A percentile compares a stretch with the other conserved stretches of the same genome.
phyloP scores from a whole-genome alignment of 2,329 filamentous ascomycete genomes.

The Madurella fahalii region DNA sequence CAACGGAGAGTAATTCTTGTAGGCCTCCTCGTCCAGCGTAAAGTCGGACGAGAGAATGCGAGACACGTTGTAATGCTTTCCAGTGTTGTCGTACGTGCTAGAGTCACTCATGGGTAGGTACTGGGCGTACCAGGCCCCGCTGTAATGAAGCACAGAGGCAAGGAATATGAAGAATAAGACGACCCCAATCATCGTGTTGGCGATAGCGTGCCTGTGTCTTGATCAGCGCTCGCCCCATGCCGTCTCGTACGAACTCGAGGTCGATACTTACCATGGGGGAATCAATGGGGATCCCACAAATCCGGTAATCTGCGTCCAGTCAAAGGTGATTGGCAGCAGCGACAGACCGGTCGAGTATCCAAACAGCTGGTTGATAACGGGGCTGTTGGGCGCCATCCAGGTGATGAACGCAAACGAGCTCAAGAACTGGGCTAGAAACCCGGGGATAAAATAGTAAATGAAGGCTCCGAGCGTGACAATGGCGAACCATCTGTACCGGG shows the following conservation, averaged over 20 bases:
- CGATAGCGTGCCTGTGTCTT: conserved; percentile 57
- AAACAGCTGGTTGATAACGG: conserved; percentile 68
- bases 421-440: conserved; percentile 64
- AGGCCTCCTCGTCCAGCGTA: conserved; percentile 59
- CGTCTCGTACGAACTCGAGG: neutral
- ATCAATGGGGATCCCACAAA: conserved; percentile 66
- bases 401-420: conserved; percentile 68
- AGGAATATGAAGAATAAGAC: conserved; percentile 61
- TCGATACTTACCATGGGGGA: conserved; percentile 54
- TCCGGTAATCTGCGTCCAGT: conserved; percentile 70
- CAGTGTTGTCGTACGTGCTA: conserved; percentile 68
- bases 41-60: conserved; percentile 59
- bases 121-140: conserved; percentile 58
- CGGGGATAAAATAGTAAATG: conserved; percentile 65
- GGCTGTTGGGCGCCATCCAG: conserved; percentile 66
- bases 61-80: conserved; percentile 58
- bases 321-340: conserved; percentile 68
- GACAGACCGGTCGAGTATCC: conserved; percentile 65
- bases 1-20: conserved; percentile 63
- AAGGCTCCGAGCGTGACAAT: conserved; percentile 55
- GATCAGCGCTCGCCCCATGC: neutral
- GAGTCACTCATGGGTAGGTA: conserved; percentile 68
- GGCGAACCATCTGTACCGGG: conserved; percentile 62
- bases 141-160: conserved; percentile 59
- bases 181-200: conserved; percentile 66